Evolutionary conservation across 169 alveolate species (phyloP).

Genomic region (Plasmodium cynomolgi): DNA sequence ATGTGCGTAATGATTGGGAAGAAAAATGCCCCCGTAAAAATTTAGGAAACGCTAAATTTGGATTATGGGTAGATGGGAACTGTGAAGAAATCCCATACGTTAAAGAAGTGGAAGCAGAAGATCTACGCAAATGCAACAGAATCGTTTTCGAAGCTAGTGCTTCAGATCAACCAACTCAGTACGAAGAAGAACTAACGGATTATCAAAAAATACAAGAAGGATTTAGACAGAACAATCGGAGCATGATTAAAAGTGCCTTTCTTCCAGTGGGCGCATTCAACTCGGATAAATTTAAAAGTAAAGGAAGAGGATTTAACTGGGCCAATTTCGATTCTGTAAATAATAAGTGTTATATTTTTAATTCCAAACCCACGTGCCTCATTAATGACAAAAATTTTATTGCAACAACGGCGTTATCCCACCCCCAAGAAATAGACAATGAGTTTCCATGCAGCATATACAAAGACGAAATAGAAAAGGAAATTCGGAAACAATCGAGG

Average conservation of each 20-base stretch:
- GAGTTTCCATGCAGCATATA: constrained; percentile 81
- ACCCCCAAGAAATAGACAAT: constrained; percentile 76
- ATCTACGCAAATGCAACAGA: constrained; percentile 76
- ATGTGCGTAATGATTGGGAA: constrained; percentile 79
- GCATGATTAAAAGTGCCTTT: constrained; percentile 40
- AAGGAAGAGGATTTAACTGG: constrained; percentile 85
- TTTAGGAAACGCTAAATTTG: constrained; percentile 82
- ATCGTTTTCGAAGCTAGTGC: constrained; percentile 81
- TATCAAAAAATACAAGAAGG: constrained; percentile 38
- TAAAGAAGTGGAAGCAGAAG: background rate
- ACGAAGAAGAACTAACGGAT: constrained; percentile 57
- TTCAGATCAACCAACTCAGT: constrained; percentile 78
- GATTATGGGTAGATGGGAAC: constrained; percentile 79
- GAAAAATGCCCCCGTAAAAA: constrained; percentile 80
- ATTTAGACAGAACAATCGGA: background rate
- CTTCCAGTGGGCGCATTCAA: constrained; percentile 73
- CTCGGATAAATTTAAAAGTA: constrained; percentile 55
- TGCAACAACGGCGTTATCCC: constrained; percentile 84
- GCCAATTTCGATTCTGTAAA: constrained; percentile 75
- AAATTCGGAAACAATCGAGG: background rate
- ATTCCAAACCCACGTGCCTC: constrained; percentile 81
- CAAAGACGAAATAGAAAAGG: constrained; percentile 41
- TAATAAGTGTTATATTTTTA: constrained; percentile 75
- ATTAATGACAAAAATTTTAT: constrained; percentile 76
- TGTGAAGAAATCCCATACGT: constrained; percentile 37